A percentile compares a stretch with the other conserved stretches of the same genome.
Conservation (phyloP, 2,329 filamentous ascomycete species). For the Alternaria sp. region DNA sequence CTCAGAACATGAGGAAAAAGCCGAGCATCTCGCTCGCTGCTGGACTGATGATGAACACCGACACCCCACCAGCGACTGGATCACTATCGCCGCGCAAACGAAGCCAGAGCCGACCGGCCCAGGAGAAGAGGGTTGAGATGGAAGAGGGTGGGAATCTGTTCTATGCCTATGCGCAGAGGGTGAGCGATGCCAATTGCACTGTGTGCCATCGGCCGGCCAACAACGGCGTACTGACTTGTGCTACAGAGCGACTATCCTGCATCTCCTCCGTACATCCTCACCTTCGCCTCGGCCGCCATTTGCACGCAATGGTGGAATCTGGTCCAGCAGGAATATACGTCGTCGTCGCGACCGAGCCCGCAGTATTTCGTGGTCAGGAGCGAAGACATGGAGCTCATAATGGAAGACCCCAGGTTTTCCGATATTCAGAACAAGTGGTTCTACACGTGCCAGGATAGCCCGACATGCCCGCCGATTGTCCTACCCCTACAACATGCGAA, state of each 20-base stretch:
- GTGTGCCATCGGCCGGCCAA: background rate
- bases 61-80: constrained; percentile 15
- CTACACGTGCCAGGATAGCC: constrained; percentile 34
- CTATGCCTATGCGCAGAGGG: constrained; percentile 46
- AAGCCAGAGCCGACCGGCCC: constrained; percentile 13
- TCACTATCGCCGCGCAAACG: constrained; percentile 24
- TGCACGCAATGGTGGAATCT: constrained; percentile 44
- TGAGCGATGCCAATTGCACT: constrained; percentile 11
- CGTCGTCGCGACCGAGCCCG: constrained; percentile 36
- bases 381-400: constrained; percentile 44
- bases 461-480: constrained; percentile 26
- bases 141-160: constrained; percentile 32
- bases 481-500: constrained; percentile 41
- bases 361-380: constrained; percentile 45
- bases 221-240: constrained; percentile 13
- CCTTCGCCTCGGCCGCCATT: constrained; percentile 40
- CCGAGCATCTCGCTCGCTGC: constrained; percentile 43
- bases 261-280: constrained; percentile 43
- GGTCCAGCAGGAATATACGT: constrained; percentile 39
- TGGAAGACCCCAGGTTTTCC: constrained; percentile 38
- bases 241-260: constrained; percentile 38
- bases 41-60: constrained; percentile 44
- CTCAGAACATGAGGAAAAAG: constrained; percentile 35
- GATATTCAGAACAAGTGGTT: constrained; percentile 45
- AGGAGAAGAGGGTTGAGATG: constrained; percentile 9